Percentiles rank a stretch among this genome's conserved stretches.
Conservation (phyloP, 352 stramenopile genomes). For the Detonula confervacea region DNA sequence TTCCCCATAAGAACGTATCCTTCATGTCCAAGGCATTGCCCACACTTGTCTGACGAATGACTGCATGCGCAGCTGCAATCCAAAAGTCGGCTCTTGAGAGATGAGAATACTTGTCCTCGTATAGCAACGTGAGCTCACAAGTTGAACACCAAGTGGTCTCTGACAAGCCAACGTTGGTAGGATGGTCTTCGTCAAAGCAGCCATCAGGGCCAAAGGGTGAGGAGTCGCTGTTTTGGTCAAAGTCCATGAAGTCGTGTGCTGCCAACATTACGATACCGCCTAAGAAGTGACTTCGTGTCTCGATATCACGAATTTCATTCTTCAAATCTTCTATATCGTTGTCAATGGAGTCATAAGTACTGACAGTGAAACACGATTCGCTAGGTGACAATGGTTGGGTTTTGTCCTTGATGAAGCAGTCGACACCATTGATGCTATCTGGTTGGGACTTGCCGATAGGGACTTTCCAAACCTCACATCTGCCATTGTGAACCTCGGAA, state of each 20-base stretch:
- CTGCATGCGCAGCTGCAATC: slow-evolving; percentile 58
- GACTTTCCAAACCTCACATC: background rate
- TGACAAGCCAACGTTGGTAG: slow-evolving; percentile 49
- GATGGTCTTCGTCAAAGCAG: slow-evolving; percentile 55
- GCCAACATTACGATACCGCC: slow-evolving; percentile 59
- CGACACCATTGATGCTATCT: background rate
- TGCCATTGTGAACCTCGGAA: background rate
- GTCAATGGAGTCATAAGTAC: slow-evolving; percentile 54
- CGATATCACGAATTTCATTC: slow-evolving; percentile 35
- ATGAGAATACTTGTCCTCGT: slow-evolving; percentile 49
- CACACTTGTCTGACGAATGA: slow-evolving; percentile 53
- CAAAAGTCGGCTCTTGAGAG: slow-evolving; percentile 71
- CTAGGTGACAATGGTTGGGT: too few relatives aligned
- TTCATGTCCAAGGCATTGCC: slow-evolving; percentile 53
- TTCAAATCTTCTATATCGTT: slow-evolving; percentile 49
- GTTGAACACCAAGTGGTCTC: slow-evolving; percentile 55
- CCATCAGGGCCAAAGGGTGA: slow-evolving; percentile 52
- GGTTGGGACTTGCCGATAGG: background rate
- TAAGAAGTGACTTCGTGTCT: slow-evolving; percentile 55
- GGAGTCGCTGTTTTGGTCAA: slow-evolving; percentile 33
- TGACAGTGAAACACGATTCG: slow-evolving; percentile 36
- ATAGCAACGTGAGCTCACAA: slow-evolving; percentile 50
- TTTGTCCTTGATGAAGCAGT: background rate
- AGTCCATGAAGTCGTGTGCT: slow-evolving; percentile 77
- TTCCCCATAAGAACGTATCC: slow-evolving; percentile 53